Evolutionary conservation across 2,329 filamentous ascomycete species (phyloP).

Genomic region (Xylaria sp.): DNA sequence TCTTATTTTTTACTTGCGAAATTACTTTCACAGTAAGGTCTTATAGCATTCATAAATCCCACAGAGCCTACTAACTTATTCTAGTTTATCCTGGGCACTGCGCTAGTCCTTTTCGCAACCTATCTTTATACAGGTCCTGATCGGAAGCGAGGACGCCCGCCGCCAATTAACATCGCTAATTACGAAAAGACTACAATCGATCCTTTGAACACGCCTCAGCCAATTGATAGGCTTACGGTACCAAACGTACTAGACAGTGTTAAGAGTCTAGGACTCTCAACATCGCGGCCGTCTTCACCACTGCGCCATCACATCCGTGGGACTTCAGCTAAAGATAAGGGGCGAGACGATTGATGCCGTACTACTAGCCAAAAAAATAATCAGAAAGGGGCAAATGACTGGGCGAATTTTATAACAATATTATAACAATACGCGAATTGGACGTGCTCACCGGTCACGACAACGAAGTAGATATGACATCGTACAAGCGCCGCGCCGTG

Average conservation of each 20-base stretch:
- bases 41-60: too few species aligned
- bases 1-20: slow-evolving; percentile 84
- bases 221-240: slow-evolving; percentile 45
- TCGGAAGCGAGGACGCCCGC: slow-evolving; percentile 66
- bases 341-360: slow-evolving; percentile 44
- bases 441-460: neutral
- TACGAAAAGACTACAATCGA: slow-evolving; percentile 80
- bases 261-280: slow-evolving; percentile 47
- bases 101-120: slow-evolving; percentile 80
- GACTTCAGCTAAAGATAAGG: slow-evolving; percentile 45
- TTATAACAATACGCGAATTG: slow-evolving; percentile 7
- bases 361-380: neutral
- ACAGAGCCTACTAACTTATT: slow-evolving; percentile 25
- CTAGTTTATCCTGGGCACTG: slow-evolving; percentile 84
- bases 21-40: slow-evolving; percentile 75
- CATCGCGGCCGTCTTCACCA: slow-evolving; percentile 48
- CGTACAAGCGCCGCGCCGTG: slow-evolving; percentile 18
- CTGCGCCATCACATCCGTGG: slow-evolving; percentile 46
- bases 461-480: neutral
- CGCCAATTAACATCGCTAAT: slow-evolving; percentile 74
- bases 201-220: slow-evolving; percentile 48
- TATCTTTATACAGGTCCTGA: slow-evolving; percentile 84
- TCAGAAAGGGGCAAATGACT: neutral
- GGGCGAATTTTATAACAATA: neutral
- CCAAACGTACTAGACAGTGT: slow-evolving; percentile 46